Base-by-base conservation (phyloP, 31 red algal genomes). In the Porphyra umbilicalis region DNA sequence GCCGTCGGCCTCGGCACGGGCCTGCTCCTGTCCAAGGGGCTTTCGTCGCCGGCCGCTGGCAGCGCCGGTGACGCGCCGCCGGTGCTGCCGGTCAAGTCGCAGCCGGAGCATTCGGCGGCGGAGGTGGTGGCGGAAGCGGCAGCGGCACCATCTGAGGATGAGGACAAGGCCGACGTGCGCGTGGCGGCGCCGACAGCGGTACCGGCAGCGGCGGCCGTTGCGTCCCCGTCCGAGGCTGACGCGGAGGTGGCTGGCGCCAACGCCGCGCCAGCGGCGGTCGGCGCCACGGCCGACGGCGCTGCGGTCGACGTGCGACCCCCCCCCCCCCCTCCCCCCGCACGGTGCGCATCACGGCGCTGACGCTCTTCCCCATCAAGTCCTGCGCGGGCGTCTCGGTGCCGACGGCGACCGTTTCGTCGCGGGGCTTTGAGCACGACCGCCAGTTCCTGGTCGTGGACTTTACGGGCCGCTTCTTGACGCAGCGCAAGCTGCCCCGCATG, bases 291-390 rank as follows among this genome's bases (percentile, higher is more conserved):
- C 38, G 9, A 39, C 9, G 38, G 38, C 38, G 38, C 7, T 39
- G 38, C 38, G 7, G 9, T 6, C 38, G 38, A 6, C 38, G 38
- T 9, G 42, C 42, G 14, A 16, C 42, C 10, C 42, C 42, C 42
- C 5, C 57, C 57, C 11, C 57, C 0, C 20, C 57, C 57, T 71
- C 39, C 1, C 34, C 39, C 30, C 32, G 13, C 31, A 31, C 44
- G 10, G 75, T 76, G 29, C 79, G 81, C 16, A 38, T 93, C 34
- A 33, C 76, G 30, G 33, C 39, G 2, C 78, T 94, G 6, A 32
- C 76, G 25, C 77, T 94, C 10, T 89, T 90, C 42, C 92, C 92
- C 38, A 94, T 94, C 83, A 90, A 94, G 82, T 88, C 86, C 6
- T 94, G 92, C 74, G 81, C 32, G 18, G 80, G 86, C 31, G 71